A percentile compares a stretch with the other conserved stretches of the same genome.
Evolutionary conservation across 2,329 filamentous ascomycete species (phyloP).

Genomic region (Epichloe typhina): DNA sequence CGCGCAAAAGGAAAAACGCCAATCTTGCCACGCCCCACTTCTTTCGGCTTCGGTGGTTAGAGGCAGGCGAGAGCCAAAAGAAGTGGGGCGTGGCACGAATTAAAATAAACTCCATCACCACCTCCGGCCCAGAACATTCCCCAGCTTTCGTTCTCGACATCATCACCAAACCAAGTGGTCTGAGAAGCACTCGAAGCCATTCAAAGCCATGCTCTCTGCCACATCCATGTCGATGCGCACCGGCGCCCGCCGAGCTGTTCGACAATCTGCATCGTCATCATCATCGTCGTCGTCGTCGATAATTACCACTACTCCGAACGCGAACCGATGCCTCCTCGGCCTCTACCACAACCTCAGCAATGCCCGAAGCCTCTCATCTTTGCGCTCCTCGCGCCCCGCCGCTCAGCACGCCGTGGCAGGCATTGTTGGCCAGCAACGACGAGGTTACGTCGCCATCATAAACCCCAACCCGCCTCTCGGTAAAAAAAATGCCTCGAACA

Average conservation of each 20-base stretch:
- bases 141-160: background rate
- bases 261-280: background rate
- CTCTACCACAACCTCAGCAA: background rate
- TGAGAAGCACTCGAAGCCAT: slow-evolving; percentile 5
- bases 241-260: background rate
- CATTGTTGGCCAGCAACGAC: background rate
- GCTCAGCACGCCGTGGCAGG: background rate
- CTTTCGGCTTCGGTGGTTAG: too few relatives aligned
- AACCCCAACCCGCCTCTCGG: slow-evolving; percentile 55
- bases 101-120: too few relatives aligned
- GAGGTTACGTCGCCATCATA: background rate
- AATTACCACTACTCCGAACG: background rate
- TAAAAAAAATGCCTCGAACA: slow-evolving; percentile 75
- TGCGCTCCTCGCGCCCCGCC: background rate
- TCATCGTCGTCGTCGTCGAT: background rate
- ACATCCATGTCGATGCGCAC: background rate
- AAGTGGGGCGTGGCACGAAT: too few relatives aligned
- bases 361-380: background rate
- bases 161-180: background rate
- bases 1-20: too few relatives aligned
- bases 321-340: background rate
- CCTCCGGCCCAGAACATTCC: too few relatives aligned
- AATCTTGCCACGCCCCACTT: too few relatives aligned
- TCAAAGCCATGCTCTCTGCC: slow-evolving; percentile 4
- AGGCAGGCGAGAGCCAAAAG: too few relatives aligned